These are phyloP conservation scores for Pseudopyrenochaeta lycopersici DNA, from an alignment of 2,329 filamentous ascomycete genomes.

Conservation along the genomic window DNA sequence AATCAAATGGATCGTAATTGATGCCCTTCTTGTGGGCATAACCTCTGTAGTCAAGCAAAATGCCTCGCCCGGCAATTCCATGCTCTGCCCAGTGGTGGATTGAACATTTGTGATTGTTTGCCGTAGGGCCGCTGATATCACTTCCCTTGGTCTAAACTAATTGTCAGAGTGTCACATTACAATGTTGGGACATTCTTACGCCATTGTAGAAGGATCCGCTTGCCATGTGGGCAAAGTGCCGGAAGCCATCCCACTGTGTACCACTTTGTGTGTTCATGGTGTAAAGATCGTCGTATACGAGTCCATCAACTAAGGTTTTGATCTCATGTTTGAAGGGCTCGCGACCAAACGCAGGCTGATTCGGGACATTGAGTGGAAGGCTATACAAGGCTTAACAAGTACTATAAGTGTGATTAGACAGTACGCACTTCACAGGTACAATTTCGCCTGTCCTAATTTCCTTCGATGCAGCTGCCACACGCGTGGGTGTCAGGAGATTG, in stretches of 20 bases:
- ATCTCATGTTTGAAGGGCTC: slow-evolving; percentile 65
- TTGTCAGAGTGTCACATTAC: background rate
- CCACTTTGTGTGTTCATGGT: slow-evolving; percentile 55
- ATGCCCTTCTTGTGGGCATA: slow-evolving; percentile 54
- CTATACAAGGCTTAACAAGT: slow-evolving; percentile 36
- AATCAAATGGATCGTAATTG: slow-evolving; percentile 53
- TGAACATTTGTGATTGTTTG: slow-evolving; percentile 56
- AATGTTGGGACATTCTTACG: slow-evolving; percentile 17
- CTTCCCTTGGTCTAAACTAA: slow-evolving; percentile 45
- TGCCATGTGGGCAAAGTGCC: slow-evolving; percentile 54
- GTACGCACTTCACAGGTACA: slow-evolving; percentile 60
- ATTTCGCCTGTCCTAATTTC: slow-evolving; percentile 66
- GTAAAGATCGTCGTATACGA: slow-evolving; percentile 55
- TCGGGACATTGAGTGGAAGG: slow-evolving; percentile 62
- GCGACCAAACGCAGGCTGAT: slow-evolving; percentile 62
- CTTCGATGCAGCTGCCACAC: slow-evolving; percentile 62
- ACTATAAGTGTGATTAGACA: background rate
- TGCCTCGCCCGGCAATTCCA: slow-evolving; percentile 55
- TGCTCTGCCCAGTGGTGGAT: slow-evolving; percentile 58
- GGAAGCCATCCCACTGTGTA: slow-evolving; percentile 58
- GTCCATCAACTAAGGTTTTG: slow-evolving; percentile 50
- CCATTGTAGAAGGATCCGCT: slow-evolving; percentile 54
- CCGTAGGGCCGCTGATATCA: slow-evolving; percentile 51
- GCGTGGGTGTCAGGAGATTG: slow-evolving; percentile 64
- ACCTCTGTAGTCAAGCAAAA: slow-evolving; percentile 55